Percentiles rank a stretch among this genome's conserved stretches.
phyloP scores from a whole-genome alignment of 2,329 filamentous ascomycete species.

The Curvularia hawaiiensis region DNA sequence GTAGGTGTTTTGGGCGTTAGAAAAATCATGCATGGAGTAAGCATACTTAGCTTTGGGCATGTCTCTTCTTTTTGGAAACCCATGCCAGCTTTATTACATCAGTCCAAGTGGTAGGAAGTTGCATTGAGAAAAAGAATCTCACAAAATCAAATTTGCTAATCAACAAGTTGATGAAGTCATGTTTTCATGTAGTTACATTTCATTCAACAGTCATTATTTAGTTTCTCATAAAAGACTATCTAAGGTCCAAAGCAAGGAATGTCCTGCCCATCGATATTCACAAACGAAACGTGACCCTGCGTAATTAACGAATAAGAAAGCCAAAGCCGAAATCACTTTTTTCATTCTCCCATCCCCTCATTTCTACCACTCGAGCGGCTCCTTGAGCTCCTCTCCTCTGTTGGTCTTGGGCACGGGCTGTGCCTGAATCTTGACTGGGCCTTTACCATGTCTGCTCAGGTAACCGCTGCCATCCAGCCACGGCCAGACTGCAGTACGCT shows the following conservation, averaged over 20 bases:
- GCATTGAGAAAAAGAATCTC: not conserved
- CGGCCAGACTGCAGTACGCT: constrained; percentile 77
- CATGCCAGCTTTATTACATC: not conserved
- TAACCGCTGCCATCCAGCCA: constrained; percentile 92
- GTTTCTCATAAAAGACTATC: not conserved
- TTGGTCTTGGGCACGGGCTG: constrained; percentile 85
- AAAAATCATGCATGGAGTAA: not conserved
- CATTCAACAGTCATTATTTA: constrained; percentile 6
- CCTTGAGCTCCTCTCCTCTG: constrained; percentile 78
- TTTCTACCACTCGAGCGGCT: constrained; percentile 84
- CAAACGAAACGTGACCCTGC: not conserved
- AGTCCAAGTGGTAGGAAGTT: not conserved
- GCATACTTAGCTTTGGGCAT: not conserved
- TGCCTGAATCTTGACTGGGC: constrained; percentile 67
- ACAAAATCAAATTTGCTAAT: not conserved
- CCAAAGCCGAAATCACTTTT: constrained; percentile 1
- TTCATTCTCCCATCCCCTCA: not conserved
- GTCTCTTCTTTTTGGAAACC: not conserved
- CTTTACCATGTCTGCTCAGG: constrained; percentile 62
- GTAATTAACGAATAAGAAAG: not conserved
- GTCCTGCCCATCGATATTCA: constrained; percentile 1
- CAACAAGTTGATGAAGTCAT: not conserved
- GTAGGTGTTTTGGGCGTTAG: constrained; percentile 15
- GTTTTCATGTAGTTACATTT: constrained; percentile 2
- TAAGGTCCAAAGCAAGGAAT: constrained; percentile 5